These are phyloP conservation scores for Psidium guajava DNA, from an alignment of 345 rosid genomes.

Conservation along the genomic window DNA sequence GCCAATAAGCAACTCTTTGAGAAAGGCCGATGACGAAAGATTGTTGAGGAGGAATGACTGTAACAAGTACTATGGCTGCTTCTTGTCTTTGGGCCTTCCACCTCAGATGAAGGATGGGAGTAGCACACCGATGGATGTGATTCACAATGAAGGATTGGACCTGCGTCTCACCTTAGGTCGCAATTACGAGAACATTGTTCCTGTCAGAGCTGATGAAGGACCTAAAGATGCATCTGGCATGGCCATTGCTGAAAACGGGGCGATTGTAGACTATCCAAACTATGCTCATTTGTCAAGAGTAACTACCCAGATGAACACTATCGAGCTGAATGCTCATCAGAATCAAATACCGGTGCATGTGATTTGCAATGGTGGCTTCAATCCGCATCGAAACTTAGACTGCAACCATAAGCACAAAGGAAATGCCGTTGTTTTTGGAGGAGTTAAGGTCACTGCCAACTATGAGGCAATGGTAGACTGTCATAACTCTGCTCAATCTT, in stretches of 20 bases:
- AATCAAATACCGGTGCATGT: neutral
- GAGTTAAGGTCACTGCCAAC: conserved; percentile 15
- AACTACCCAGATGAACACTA: neutral
- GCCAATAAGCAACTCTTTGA: conserved; percentile 6
- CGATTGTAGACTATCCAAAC: neutral
- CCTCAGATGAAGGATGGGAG: neutral
- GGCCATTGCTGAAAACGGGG: neutral
- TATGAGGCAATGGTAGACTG: conserved; percentile 15
- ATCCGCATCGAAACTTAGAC: conserved; percentile 1
- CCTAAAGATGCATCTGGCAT: conserved; percentile 10
- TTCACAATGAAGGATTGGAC: neutral
- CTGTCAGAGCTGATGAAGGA: conserved; percentile 20
- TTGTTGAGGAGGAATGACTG: conserved; percentile 4
- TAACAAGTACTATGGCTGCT: neutral
- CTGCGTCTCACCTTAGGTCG: neutral
- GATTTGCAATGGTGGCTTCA: neutral
- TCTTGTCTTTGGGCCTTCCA: neutral
- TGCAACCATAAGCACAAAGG: conserved; percentile 12
- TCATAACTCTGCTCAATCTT: conserved; percentile 18
- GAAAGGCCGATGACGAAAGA: conserved; percentile 8
- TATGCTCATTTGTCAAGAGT: neutral
- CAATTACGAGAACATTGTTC: conserved; percentile 3
- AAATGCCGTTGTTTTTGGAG: conserved; percentile 18
- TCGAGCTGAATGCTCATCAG: neutral
- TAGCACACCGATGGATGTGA: neutral